These are phyloP conservation scores for Henckelia pumila DNA, from an alignment of 257 asterid species.

Conservation along the genomic window DNA sequence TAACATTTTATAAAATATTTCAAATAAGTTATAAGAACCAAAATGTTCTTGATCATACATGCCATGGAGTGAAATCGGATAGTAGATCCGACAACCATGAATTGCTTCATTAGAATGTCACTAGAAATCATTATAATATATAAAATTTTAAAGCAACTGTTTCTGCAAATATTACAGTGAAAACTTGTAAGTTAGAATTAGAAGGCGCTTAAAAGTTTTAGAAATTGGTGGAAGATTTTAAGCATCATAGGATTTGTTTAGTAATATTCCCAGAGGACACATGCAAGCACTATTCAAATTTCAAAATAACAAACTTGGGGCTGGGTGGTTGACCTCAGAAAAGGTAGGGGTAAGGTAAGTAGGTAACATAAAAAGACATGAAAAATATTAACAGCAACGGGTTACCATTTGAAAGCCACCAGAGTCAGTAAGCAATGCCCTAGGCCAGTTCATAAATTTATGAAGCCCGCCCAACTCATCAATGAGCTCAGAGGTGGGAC, in stretches of 20 bases:
- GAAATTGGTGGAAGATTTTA: neutral
- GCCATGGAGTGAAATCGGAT: neutral
- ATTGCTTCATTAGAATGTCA: constrained; percentile 6
- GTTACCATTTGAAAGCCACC: constrained; percentile 99
- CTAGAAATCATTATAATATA: neutral
- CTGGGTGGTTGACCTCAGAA: neutral
- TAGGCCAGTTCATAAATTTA: constrained; percentile 94
- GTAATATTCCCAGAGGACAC: neutral
- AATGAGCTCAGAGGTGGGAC: constrained; percentile 95
- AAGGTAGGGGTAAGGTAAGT: neutral
- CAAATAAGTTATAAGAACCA: neutral
- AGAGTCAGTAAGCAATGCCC: constrained; percentile 95
- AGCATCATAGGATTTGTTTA: neutral
- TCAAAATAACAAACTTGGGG: neutral
- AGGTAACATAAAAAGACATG: constrained; percentile 5
- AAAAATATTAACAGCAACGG: constrained; percentile 2
- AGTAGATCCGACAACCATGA: neutral
- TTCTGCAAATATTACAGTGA: neutral
- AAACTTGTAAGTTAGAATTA: neutral
- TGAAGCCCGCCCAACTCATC: constrained; percentile 97
- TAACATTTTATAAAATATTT: too few species aligned
- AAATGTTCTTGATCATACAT: neutral
- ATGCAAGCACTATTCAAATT: constrained; percentile 21
- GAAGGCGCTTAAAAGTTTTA: neutral
- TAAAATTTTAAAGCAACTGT: neutral